phyloP scores from a whole-genome alignment of 257 asterid species.

The Ballota nigra region DNA sequence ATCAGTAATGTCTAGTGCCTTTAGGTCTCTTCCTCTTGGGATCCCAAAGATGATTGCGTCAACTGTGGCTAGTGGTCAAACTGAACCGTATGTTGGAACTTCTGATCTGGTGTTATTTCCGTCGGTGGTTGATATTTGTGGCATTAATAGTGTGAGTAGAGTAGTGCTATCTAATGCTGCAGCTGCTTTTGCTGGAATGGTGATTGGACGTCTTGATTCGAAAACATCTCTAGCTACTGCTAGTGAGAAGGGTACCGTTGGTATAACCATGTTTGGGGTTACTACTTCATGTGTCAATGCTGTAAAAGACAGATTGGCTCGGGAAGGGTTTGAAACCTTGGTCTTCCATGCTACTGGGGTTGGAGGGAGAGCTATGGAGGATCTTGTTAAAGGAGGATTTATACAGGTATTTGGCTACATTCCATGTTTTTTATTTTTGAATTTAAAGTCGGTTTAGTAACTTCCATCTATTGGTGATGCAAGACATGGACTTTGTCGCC shows the following conservation, averaged over 20 bases:
- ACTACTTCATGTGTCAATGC: conserved; percentile 85
- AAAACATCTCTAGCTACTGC: conserved; percentile 24
- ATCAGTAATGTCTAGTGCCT: conserved; percentile 77
- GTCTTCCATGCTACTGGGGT: conserved; percentile 98
- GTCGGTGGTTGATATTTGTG: conserved; percentile 94
- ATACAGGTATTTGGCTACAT: conserved; percentile 55
- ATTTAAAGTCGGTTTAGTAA: not conserved
- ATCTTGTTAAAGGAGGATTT: conserved; percentile 82
- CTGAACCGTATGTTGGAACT: conserved; percentile 85
- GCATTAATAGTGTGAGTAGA: conserved; percentile 82
- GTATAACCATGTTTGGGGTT: conserved; percentile 96
- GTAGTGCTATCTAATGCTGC: conserved; percentile 72
- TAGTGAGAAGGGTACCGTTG: conserved; percentile 62
- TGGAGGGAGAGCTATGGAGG: conserved; percentile 99
- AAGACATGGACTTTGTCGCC: conserved; percentile 1
- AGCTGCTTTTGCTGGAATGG: conserved; percentile 92
- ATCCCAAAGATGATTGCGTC: conserved; percentile 79
- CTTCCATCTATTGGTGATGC: conserved; percentile 10
- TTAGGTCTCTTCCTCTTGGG: conserved; percentile 83
- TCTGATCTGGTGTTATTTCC: conserved; percentile 97
- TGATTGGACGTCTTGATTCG: conserved; percentile 47
- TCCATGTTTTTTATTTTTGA: not conserved
- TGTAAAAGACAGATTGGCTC: conserved; percentile 73
- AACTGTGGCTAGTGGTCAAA: conserved; percentile 92
- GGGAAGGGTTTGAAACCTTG: conserved; percentile 80